Conservation (phyloP, 1,284 basidiomycete genomes). For the Leccinum pallidistipes region DNA sequence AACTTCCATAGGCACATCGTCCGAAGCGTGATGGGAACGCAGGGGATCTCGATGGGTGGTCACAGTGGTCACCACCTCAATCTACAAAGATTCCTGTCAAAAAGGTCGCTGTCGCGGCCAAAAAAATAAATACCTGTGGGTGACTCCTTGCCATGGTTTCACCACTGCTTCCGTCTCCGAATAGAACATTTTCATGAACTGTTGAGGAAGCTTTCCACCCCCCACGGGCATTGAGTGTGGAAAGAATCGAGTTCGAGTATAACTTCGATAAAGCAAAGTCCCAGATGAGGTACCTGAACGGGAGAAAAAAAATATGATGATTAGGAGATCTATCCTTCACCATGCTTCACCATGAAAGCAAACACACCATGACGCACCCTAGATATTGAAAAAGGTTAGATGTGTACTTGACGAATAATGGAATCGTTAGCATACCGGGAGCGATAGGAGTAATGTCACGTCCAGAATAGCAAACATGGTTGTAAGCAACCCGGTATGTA, state of each 20-base stretch:
- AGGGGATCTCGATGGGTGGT: neutral
- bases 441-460: neutral
- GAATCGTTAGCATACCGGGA: neutral
- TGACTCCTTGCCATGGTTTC: neutral
- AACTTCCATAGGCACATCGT: neutral
- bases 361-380: conserved; percentile 5
- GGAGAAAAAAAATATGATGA: neutral
- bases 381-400: neutral
- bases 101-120: neutral
- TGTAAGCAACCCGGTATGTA: neutral
- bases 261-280: conserved; percentile 54
- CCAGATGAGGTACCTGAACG: conserved; percentile 6
- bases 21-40: neutral
- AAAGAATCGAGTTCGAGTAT: conserved; percentile 57
- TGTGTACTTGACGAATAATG: neutral
- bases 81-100: conserved; percentile 1
- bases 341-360: neutral
- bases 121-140: conserved; percentile 8
- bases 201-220: conserved; percentile 13
- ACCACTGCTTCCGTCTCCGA: neutral
- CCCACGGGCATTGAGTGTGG: conserved; percentile 51
- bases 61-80: conserved; percentile 2
- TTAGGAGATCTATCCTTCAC: neutral
- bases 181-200: conserved; percentile 12
- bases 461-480: neutral